A percentile compares a stretch with the other conserved stretches of the same genome.
Evolutionary conservation across 257 asterid genomes (phyloP).

Genomic region (Leptodermis oblonga): DNA sequence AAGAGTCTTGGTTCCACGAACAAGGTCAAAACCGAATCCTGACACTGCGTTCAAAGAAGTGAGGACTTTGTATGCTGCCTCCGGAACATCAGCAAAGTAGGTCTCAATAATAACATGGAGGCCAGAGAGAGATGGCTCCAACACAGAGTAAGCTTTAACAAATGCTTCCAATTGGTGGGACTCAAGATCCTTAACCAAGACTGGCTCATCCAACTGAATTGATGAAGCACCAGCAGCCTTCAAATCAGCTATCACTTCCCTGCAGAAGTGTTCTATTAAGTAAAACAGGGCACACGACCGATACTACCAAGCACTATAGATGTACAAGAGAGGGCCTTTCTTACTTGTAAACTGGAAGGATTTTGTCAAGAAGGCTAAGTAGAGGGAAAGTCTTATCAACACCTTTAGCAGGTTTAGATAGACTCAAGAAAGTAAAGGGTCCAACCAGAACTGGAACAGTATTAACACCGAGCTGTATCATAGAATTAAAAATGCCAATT

Average conservation of each 20-base stretch:
- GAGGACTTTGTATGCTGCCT: slow-evolving; percentile 65
- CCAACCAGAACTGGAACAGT: slow-evolving; percentile 91
- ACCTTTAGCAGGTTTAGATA: slow-evolving; percentile 93
- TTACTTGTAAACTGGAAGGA: slow-evolving; percentile 88
- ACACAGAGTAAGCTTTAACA: slow-evolving; percentile 71
- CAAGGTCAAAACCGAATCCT: slow-evolving; percentile 83
- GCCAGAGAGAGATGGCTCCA: slow-evolving; percentile 71
- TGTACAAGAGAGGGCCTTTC: slow-evolving; percentile 13
- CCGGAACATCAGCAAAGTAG: slow-evolving; percentile 85
- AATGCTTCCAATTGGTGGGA: slow-evolving; percentile 82
- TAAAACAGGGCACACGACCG: slow-evolving; percentile 8
- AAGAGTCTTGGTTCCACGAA: slow-evolving; percentile 76
- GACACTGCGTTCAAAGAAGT: slow-evolving; percentile 68
- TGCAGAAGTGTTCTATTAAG: slow-evolving; percentile 25
- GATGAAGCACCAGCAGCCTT: slow-evolving; percentile 93
- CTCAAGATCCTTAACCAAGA: slow-evolving; percentile 81
- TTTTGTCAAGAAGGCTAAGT: slow-evolving; percentile 82
- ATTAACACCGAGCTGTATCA: slow-evolving; percentile 76
- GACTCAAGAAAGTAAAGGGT: slow-evolving; percentile 81
- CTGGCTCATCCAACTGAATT: slow-evolving; percentile 96
- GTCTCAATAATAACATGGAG: slow-evolving; percentile 66
- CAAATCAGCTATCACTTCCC: slow-evolving; percentile 90
- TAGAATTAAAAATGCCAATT: slow-evolving; percentile 10
- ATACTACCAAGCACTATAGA: slow-evolving; percentile 6
- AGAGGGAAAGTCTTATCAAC: slow-evolving; percentile 76